These are phyloP conservation scores for Eleusine coracana DNA, from an alignment of 176 grass and related monocot genomes.

Conservation along the genomic window DNA sequence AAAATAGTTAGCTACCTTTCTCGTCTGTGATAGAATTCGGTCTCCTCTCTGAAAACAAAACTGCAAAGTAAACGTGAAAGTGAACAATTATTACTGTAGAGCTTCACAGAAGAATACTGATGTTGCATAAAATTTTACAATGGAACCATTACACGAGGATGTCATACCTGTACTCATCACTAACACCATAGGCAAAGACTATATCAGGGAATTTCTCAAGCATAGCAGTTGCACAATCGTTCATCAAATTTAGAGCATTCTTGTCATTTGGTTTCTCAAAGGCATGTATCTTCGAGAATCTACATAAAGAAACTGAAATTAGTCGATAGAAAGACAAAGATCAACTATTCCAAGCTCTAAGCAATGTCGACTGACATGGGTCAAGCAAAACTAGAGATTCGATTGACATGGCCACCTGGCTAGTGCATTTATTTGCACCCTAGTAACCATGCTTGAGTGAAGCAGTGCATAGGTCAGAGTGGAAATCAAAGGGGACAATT, in stretches of 20 bases:
- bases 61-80: conserved; percentile 51
- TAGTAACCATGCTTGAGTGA: not conserved
- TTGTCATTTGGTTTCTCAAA: conserved; percentile 87
- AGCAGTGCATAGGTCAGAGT: not conserved
- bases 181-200: conserved; percentile 94
- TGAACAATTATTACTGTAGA: conserved; percentile 4
- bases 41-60: conserved; percentile 83
- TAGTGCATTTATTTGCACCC: not conserved
- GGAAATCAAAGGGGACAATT: not conserved
- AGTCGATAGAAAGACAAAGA: conserved; percentile 24
- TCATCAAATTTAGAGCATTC: conserved; percentile 71
- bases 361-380: not conserved
- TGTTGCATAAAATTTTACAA: not conserved
- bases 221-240: conserved; percentile 68
- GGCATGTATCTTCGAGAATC: conserved; percentile 70
- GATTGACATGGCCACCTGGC: not conserved
- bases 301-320: conserved; percentile 47
- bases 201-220: conserved; percentile 77
- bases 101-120: not conserved
- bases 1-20: conserved; percentile 57
- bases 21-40: conserved; percentile 71
- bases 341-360: not conserved
- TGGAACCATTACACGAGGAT: not conserved
- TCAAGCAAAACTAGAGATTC: not conserved
- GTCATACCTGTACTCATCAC: conserved; percentile 85